Percentiles rank a stretch among this genome's conserved stretches.
These are phyloP conservation scores for Aristolochia fimbriata DNA, from an alignment of 164 flowering plant genomes.

Conservation along the genomic window DNA sequence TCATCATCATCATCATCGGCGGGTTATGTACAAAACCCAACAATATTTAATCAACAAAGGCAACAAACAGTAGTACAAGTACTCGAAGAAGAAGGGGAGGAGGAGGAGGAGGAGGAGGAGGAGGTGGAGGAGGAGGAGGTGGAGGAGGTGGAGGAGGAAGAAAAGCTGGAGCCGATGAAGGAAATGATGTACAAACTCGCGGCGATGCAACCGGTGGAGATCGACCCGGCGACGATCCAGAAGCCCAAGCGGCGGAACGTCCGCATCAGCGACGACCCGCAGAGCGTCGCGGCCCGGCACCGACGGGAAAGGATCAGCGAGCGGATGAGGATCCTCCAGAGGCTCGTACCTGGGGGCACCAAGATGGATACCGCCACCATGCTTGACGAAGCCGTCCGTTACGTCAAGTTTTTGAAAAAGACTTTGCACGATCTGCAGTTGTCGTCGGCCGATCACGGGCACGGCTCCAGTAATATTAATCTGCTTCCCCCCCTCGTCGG, in stretches of 20 bases:
- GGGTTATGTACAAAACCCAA: too few relatives aligned
- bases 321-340: conserved; percentile 48
- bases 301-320: conserved; percentile 55
- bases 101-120: too few relatives aligned
- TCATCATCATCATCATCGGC: too few relatives aligned
- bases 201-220: conserved; percentile 57
- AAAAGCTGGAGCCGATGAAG: conserved; percentile 30
- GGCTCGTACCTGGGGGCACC: conserved; percentile 57
- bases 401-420: conserved; percentile 47
- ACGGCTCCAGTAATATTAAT: conserved; percentile 1
- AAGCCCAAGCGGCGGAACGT: conserved; percentile 53
- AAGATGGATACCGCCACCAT: conserved; percentile 65
- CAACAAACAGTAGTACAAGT: too few relatives aligned
- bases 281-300: conserved; percentile 56
- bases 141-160: too few relatives aligned
- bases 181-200: conserved; percentile 55
- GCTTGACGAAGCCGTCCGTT: conserved; percentile 57
- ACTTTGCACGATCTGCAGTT: conserved; percentile 40
- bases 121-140: conserved; percentile 14
- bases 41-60: too few relatives aligned
- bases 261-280: conserved; percentile 52
- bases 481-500: too few relatives aligned
- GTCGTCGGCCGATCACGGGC: conserved; percentile 20
- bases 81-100: too few relatives aligned
- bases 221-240: conserved; percentile 52